Evolutionary conservation across 495 filamentous ascomycete genomes (phyloP).

Genomic region (Trichoderma virens): DNA sequence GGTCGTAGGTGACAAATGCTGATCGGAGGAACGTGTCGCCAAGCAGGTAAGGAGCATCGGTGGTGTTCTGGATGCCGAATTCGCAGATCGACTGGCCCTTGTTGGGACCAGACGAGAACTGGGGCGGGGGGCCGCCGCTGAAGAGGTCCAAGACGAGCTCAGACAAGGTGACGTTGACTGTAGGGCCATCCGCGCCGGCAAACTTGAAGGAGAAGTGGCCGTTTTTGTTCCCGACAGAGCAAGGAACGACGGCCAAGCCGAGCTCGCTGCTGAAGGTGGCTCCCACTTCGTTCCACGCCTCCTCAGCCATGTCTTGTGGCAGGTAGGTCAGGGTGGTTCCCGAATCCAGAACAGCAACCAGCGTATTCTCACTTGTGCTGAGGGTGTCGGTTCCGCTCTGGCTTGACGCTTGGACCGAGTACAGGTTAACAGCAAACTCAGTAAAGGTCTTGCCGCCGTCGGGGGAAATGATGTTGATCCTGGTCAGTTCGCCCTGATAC

Average conservation of each 20-base stretch:
- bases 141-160: slow-evolving; percentile 66
- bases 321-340: slow-evolving; percentile 84
- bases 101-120: slow-evolving; percentile 31
- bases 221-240: slow-evolving; percentile 52
- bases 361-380: slow-evolving; percentile 43
- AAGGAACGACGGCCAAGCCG: slow-evolving; percentile 60
- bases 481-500: slow-evolving; percentile 64
- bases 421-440: slow-evolving; percentile 71
- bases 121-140: slow-evolving; percentile 37
- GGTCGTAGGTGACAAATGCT: slow-evolving; percentile 91
- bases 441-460: slow-evolving; percentile 36
- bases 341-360: slow-evolving; percentile 77
- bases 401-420: slow-evolving; percentile 40
- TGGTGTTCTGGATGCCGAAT: slow-evolving; percentile 71
- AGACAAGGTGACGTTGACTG: slow-evolving; percentile 64
- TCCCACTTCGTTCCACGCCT: slow-evolving; percentile 61
- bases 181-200: slow-evolving; percentile 49
- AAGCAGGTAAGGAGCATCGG: slow-evolving; percentile 53
- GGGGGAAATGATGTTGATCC: slow-evolving; percentile 51
- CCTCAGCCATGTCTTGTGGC: slow-evolving; percentile 57
- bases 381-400: slow-evolving; percentile 42
- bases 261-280: slow-evolving; percentile 43
- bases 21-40: slow-evolving; percentile 95
- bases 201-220: slow-evolving; percentile 68
- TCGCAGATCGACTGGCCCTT: slow-evolving; percentile 56